Conservation (phyloP, 805 yeast genomes). For the Torulaspora delbrueckii region DNA sequence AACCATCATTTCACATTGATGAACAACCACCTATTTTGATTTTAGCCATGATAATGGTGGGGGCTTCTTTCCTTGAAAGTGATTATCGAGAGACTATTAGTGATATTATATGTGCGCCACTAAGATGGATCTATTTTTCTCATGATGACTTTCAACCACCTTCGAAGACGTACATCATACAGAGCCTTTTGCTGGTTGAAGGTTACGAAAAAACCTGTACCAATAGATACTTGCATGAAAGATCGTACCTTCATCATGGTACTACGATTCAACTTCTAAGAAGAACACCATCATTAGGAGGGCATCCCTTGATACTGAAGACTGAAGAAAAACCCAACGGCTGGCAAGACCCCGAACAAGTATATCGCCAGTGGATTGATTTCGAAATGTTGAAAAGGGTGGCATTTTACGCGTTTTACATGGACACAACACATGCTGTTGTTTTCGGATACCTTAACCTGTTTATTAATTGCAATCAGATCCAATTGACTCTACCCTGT, state of each 20-base stretch:
- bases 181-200: conserved; percentile 67
- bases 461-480: conserved; percentile 51
- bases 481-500: conserved; percentile 59
- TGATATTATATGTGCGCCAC: conserved; percentile 42
- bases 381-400: conserved; percentile 73
- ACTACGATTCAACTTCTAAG: conserved; percentile 74
- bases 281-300: conserved; percentile 71
- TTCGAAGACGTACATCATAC: conserved; percentile 69
- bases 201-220: conserved; percentile 73
- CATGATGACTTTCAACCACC: conserved; percentile 74
- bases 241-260: conserved; percentile 84
- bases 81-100: conserved; percentile 22
- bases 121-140: conserved; percentile 66
- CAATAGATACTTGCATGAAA: conserved; percentile 64
- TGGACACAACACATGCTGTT: conserved; percentile 74
- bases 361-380: conserved; percentile 59
- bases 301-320: conserved; percentile 47
- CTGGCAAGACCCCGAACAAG: conserved; percentile 31
- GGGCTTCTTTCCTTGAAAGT: conserved; percentile 42
- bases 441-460: conserved; percentile 68
- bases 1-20: conserved; percentile 46
- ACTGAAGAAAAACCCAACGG: conserved; percentile 24
- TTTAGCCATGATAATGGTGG: conserved; percentile 52
- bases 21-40: conserved; percentile 49
- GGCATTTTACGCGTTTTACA: conserved; percentile 74